Evolutionary conservation across 345 rosid species (phyloP).

Genomic region (Syzygium aromaticum): DNA sequence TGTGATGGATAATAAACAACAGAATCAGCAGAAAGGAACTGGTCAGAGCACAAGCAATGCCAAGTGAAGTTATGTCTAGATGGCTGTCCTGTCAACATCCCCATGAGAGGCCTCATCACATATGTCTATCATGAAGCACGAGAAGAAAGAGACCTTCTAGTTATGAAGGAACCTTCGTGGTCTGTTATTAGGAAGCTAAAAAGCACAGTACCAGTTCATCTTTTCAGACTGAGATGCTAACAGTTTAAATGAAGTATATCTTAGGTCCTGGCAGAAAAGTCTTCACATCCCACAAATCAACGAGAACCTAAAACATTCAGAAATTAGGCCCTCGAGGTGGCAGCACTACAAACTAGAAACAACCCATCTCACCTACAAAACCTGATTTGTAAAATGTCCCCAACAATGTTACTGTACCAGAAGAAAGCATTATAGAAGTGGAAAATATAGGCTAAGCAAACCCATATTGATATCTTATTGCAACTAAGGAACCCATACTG

Average conservation of each 20-base stretch:
- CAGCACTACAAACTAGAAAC: not conserved
- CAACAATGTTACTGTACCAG: not conserved
- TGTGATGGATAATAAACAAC: not conserved
- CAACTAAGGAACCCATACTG: not conserved
- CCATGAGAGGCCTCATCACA: not conserved
- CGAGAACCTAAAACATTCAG: not conserved
- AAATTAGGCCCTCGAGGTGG: not conserved
- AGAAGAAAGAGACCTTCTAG: not conserved
- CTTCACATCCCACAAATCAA: not conserved
- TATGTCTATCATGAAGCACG: not conserved
- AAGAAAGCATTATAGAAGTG: not conserved
- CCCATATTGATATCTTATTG: not conserved
- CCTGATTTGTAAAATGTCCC: not conserved
- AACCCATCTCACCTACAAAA: not conserved
- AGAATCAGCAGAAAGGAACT: not conserved
- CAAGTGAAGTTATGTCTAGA: not conserved
- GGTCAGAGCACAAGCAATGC: not conserved
- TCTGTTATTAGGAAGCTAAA: not conserved
- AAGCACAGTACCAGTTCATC: not conserved
- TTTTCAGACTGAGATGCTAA: not conserved
- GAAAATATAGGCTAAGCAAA: not conserved
- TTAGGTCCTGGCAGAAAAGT: not conserved
- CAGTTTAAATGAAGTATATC: not conserved
- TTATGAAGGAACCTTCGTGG: not conserved
- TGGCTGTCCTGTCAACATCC: not conserved